A percentile compares a stretch with the other conserved stretches of the same genome.
phyloP scores from a whole-genome alignment of 768 basidiomycete genomes.

The Ramaria rubella region DNA sequence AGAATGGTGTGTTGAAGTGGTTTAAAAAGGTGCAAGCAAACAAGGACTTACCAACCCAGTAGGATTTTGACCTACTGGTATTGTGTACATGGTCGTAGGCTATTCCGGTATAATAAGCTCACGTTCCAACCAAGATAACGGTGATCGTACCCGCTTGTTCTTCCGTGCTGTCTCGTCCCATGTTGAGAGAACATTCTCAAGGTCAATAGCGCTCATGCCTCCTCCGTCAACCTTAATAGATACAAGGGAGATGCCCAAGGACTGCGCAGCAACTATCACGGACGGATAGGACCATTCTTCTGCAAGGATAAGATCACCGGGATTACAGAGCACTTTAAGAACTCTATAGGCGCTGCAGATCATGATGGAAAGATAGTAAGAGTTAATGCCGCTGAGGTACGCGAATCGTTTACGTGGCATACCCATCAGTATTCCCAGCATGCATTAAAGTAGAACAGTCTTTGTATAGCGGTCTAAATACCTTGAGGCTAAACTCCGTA shows the following conservation, averaged over 20 bases:
- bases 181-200: constrained; percentile 50
- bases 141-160: constrained; percentile 41
- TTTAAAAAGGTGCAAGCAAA: background rate
- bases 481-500: constrained; percentile 45
- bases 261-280: constrained; percentile 33
- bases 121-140: background rate
- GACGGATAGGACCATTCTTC: constrained; percentile 77
- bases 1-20: background rate
- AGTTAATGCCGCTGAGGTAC: constrained; percentile 13
- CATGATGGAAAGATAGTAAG: background rate
- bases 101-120: constrained; percentile 3
- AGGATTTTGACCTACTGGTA: constrained; percentile 83
- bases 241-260: constrained; percentile 39
- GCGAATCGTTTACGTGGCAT: background rate
- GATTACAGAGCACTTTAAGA: constrained; percentile 55
- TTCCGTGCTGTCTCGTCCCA: constrained; percentile 61
- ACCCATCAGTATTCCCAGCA: constrained; percentile 67
- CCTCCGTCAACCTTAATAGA: constrained; percentile 62
- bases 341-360: constrained; percentile 46
- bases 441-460: constrained; percentile 54
- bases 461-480: constrained; percentile 50
- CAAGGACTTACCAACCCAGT: constrained; percentile 52
- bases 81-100: constrained; percentile 64
- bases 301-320: constrained; percentile 51
- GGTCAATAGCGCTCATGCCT: constrained; percentile 58